Percentiles rank a stretch among this genome's conserved stretches.
phyloP scores from a whole-genome alignment of 306 rosid species.

The Crataegus laevigata region DNA sequence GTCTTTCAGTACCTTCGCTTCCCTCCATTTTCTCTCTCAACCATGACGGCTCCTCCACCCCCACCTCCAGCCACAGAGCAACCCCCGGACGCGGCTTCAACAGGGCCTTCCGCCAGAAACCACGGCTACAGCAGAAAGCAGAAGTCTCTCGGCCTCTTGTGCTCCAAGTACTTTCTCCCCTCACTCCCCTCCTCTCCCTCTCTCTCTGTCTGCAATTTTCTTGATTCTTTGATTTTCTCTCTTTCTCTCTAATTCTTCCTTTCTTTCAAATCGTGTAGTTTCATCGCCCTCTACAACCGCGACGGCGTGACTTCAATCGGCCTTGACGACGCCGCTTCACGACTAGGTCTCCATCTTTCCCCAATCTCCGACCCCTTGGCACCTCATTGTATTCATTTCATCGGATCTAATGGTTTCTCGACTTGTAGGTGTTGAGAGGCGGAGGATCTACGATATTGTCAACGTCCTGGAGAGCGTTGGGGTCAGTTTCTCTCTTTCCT shows the following conservation, averaged over 20 bases:
- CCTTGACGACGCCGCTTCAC: constrained; percentile 83
- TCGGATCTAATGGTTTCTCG: neutral
- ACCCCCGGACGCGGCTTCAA: neutral
- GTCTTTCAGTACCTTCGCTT: neutral
- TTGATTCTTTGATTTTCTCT: too few species aligned
- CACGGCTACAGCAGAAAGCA: constrained; percentile 34
- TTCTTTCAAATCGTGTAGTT: constrained; percentile 23
- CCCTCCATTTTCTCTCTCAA: constrained; percentile 26
- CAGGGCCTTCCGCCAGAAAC: constrained; percentile 27
- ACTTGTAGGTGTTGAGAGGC: constrained; percentile 68
- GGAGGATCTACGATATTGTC: constrained; percentile 92
- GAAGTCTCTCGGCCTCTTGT: constrained; percentile 66
- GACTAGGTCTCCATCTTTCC: constrained; percentile 46
- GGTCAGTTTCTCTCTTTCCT: constrained; percentile 21
- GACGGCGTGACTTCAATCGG: constrained; percentile 57
- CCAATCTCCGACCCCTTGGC: neutral
- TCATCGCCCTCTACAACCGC: constrained; percentile 66
- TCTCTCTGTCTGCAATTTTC: neutral
- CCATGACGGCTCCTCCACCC: constrained; percentile 35
- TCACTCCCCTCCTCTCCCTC: neutral
- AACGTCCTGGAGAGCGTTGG: constrained; percentile 88
- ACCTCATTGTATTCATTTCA: neutral
- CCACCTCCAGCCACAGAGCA: neutral
- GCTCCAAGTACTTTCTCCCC: constrained; percentile 59
- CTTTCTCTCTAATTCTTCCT: neutral